Evolutionary conservation across 2,329 filamentous ascomycete species (phyloP), one percentile per base, ranked within the genome.

Genomic region (Podosphaera xanthii): DNA sequence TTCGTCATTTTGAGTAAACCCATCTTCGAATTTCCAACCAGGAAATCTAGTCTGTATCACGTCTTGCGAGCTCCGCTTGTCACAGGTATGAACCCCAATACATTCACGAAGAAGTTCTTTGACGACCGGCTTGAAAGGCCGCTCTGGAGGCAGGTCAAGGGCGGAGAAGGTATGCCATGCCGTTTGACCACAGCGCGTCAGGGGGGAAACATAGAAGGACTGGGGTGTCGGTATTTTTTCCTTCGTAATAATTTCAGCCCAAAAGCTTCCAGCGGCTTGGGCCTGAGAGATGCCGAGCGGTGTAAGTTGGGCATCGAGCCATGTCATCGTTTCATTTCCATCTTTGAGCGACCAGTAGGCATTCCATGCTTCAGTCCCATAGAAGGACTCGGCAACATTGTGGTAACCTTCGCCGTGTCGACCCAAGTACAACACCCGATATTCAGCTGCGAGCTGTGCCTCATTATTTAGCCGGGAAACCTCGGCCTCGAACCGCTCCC

Each of bases 381-480:
- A 86, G 66, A 74, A 82, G 22, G 74, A 72, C 70, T 86, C 81
- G 12, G 82, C 83, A 5, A 74, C 75, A 63, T 81, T 82, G 63
- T 81, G 78, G 64, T 72, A 79, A 10, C 84, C 84, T 69, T 87
- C 77, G 31, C 84, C 84, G 66, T 87, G 84, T 46, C 84, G 79
- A 2, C 79, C 83, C 69, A 55, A 31, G 10, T 83, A 82, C 46
- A 87, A 69, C 9, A 88, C 73, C 65, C 84, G 83, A 72, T 85
- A 87, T 50, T 74, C 70, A 10, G 76, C 74, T 55, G 72, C 74
- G 10, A 69, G 67, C 22, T 70, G 70, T 30, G 68, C 69, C 38
- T 66, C 63, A 5, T 74, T 65, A 71, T 83, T 83, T 44, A 86
- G 67, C 22, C 73, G 70, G 9, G 73, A 65, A 46, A 86, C 74